A percentile compares a stretch with the other conserved stretches of the same genome.
These are phyloP conservation scores for Aureoboletus auriporus DNA, from an alignment of 768 basidiomycete species.

Conservation along the genomic window DNA sequence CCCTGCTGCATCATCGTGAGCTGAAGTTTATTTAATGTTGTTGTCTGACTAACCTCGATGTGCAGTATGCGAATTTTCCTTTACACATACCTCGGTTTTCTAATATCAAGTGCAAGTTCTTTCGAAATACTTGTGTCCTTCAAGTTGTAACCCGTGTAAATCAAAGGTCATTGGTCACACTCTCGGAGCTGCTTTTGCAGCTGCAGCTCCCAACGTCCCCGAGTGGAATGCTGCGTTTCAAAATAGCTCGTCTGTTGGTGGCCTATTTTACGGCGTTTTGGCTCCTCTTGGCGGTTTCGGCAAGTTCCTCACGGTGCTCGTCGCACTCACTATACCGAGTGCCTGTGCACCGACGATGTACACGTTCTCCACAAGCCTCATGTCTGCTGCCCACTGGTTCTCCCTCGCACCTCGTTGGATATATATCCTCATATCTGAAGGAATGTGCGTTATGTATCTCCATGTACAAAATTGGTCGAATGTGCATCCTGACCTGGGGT, in stretches of 20 bases:
- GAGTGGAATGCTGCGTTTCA: slow-evolving; percentile 40
- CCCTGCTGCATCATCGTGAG: slow-evolving; percentile 57
- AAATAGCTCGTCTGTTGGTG: slow-evolving; percentile 39
- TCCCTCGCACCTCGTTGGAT: slow-evolving; percentile 42
- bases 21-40: background rate
- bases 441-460: slow-evolving; percentile 28
- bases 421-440: slow-evolving; percentile 41
- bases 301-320: slow-evolving; percentile 44
- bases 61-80: slow-evolving; percentile 36
- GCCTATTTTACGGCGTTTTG: slow-evolving; percentile 39
- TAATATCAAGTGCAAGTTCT: slow-evolving; percentile 37
- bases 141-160: background rate
- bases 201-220: slow-evolving; percentile 35
- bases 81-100: slow-evolving; percentile 45
- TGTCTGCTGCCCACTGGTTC: slow-evolving; percentile 34
- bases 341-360: slow-evolving; percentile 61
- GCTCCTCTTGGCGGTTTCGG: slow-evolving; percentile 41
- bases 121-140: background rate
- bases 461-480: background rate
- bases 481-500: background rate
- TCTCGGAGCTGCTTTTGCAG: slow-evolving; percentile 45
- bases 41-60: background rate
- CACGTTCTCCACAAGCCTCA: slow-evolving; percentile 46
- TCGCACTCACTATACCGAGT: slow-evolving; percentile 51
- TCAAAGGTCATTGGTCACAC: slow-evolving; percentile 36